Conservation (phyloP, 306 rosid species). For the Gillenia trifoliata region DNA sequence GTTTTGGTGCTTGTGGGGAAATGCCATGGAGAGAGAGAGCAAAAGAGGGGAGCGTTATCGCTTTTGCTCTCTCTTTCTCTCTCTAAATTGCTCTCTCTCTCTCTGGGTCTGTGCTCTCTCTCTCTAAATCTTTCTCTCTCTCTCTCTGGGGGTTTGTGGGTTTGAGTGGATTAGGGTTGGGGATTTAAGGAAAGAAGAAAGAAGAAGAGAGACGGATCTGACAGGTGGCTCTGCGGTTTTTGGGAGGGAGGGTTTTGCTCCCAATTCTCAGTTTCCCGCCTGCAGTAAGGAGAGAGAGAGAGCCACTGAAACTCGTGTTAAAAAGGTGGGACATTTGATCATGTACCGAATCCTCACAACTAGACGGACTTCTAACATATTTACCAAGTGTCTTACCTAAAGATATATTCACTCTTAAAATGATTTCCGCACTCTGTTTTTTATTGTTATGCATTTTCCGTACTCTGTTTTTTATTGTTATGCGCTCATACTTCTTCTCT, state of each 20-base stretch:
- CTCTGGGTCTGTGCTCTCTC: too few species aligned
- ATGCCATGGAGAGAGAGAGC: slow-evolving; percentile 24
- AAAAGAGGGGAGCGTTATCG: not conserved
- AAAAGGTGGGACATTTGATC: not conserved
- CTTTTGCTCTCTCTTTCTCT: slow-evolving; percentile 8
- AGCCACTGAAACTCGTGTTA: not conserved
- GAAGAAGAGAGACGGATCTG: not conserved
- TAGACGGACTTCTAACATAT: too few species aligned
- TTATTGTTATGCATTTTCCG: too few species aligned
- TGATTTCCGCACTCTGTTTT: too few species aligned
- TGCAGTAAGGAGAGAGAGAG: not conserved
- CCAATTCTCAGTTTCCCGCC: slow-evolving; percentile 16
- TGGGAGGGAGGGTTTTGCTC: slow-evolving; percentile 15
- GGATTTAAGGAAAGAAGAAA: not conserved
- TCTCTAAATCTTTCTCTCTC: too few species aligned
- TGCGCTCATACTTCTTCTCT: too few species aligned
- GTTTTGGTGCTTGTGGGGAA: slow-evolving; percentile 6
- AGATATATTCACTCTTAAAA: too few species aligned
- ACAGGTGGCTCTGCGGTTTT: not conserved
- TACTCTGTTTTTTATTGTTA: too few species aligned
- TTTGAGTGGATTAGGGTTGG: not conserved
- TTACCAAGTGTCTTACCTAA: too few species aligned
- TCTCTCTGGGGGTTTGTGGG: not conserved
- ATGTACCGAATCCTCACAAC: not conserved
- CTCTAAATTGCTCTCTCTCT: not conserved